Conservation (phyloP, 768 basidiomycete species). For the Calocybe gangraenosa region DNA sequence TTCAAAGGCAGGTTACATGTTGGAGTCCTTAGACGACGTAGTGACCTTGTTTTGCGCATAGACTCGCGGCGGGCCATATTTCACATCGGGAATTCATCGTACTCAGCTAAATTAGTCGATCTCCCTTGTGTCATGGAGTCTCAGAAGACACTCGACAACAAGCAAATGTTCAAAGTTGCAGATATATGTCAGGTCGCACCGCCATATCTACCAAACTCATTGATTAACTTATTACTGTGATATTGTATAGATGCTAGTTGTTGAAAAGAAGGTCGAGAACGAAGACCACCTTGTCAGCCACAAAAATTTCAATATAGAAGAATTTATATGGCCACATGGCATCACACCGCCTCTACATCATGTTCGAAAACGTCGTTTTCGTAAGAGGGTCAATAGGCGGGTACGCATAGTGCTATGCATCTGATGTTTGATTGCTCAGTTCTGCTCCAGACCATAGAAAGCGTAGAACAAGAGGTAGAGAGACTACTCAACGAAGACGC, state of each 20-base stretch:
- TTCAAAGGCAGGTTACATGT: conserved; percentile 70
- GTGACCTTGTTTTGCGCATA: conserved; percentile 26
- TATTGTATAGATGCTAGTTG: conserved; percentile 77
- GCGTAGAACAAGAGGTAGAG: conserved; percentile 91
- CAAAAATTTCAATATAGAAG: conserved; percentile 82
- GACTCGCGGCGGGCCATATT: conserved; percentile 91
- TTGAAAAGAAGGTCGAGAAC: conserved; percentile 68
- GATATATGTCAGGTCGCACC: conserved; percentile 89
- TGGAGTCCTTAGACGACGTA: conserved; percentile 2
- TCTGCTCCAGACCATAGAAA: conserved; percentile 76
- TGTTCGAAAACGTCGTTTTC: conserved; percentile 86
- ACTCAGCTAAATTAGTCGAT: conserved; percentile 93
- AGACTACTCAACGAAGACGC: conserved; percentile 78
- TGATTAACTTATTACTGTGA: conserved; percentile 8
- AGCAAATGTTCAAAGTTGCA: conserved; percentile 97
- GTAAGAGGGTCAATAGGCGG: conserved; percentile 82
- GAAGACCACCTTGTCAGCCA: conserved; percentile 62
- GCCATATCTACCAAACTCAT: conserved; percentile 1
- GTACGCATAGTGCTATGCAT: conserved; percentile 35
- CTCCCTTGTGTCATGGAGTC: conserved; percentile 91
- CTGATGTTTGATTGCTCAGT: neutral
- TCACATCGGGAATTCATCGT: conserved; percentile 75
- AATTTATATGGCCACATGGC: conserved; percentile 97
- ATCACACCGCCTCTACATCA: conserved; percentile 90
- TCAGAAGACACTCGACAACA: conserved; percentile 93